Percentiles rank a stretch among this genome's conserved stretches.
Evolutionary conservation across 1,284 basidiomycete species (phyloP).

Genomic region (Ceratobasidium sp.): DNA sequence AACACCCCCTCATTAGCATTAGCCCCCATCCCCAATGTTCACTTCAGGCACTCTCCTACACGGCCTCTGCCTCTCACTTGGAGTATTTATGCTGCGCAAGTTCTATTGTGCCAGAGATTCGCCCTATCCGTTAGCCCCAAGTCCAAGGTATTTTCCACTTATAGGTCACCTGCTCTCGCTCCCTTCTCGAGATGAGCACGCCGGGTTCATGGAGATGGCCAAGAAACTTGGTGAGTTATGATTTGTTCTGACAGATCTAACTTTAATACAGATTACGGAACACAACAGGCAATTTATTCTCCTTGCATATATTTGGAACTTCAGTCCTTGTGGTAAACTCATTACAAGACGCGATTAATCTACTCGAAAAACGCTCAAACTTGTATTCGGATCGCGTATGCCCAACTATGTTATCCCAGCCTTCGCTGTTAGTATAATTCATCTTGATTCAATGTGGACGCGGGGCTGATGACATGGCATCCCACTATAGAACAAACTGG

Average conservation of each 20-base stretch:
- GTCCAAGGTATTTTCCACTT: conserved; percentile 23
- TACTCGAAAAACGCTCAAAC: conserved; percentile 60
- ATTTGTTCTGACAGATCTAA: not conserved
- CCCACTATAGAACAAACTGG: conserved; percentile 21
- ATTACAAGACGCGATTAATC: conserved; percentile 56
- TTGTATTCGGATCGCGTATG: conserved; percentile 60
- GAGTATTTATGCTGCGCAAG: not conserved
- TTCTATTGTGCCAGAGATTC: not conserved
- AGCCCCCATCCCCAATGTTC: too few relatives aligned
- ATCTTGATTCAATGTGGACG: not conserved
- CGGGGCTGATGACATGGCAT: not conserved
- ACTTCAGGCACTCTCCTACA: too few relatives aligned
- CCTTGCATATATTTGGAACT: conserved; percentile 58
- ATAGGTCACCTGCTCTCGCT: conserved; percentile 37
- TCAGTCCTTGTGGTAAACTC: conserved; percentile 61
- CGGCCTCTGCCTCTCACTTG: not conserved
- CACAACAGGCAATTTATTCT: conserved; percentile 54
- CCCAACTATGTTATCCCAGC: conserved; percentile 51
- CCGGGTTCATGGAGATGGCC: conserved; percentile 21
- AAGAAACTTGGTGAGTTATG: conserved; percentile 18
- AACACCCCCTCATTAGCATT: too few relatives aligned
- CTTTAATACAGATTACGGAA: too few relatives aligned
- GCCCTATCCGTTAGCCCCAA: conserved; percentile 7
- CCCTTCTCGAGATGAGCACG: conserved; percentile 16
- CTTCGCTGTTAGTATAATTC: conserved; percentile 22